phyloP scores from a whole-genome alignment of 2,329 filamentous ascomycete genomes.

The Xylariaceae sp. region DNA sequence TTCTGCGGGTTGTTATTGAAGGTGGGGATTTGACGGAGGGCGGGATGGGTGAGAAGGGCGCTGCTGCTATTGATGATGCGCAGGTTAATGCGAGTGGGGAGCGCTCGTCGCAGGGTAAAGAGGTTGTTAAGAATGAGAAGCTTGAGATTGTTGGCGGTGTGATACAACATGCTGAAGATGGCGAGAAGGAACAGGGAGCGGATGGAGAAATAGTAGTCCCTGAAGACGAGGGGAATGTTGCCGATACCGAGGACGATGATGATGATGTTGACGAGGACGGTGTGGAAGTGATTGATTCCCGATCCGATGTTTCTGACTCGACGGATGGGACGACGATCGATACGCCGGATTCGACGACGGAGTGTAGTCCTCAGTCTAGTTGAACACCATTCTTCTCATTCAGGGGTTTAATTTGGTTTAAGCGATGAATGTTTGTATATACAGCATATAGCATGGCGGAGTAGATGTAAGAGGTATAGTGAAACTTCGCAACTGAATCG shows the following conservation, averaged over 20 bases:
- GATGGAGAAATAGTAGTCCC: constrained; percentile 8
- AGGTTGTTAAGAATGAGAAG: constrained; percentile 27
- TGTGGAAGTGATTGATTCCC: constrained; percentile 20
- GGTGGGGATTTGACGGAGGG: constrained; percentile 48
- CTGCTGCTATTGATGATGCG: constrained; percentile 51
- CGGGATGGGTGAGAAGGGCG: constrained; percentile 54
- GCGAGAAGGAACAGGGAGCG: constrained; percentile 21
- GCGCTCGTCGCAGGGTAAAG: constrained; percentile 31
- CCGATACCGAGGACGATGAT: constrained; percentile 24
- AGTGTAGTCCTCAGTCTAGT: constrained; percentile 26
- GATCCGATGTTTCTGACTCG: constrained; percentile 30
- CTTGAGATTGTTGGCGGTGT: constrained; percentile 33
- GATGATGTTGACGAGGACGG: constrained; percentile 23
- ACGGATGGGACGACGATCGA: constrained; percentile 26
- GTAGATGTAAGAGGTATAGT: not conserved
- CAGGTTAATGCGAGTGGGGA: constrained; percentile 51
- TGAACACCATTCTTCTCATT: constrained; percentile 7
- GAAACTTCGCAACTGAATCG: not conserved
- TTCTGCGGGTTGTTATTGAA: constrained; percentile 52
- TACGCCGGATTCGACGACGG: constrained; percentile 26
- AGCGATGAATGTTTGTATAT: not conserved
- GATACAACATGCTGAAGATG: constrained; percentile 30
- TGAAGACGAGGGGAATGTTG: constrained; percentile 18
- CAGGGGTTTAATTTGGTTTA: no score
- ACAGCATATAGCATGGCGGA: constrained; percentile 4